Base-by-base conservation (phyloP, 1,284 basidiomycete genomes). In the Malassezia restricta region DNA sequence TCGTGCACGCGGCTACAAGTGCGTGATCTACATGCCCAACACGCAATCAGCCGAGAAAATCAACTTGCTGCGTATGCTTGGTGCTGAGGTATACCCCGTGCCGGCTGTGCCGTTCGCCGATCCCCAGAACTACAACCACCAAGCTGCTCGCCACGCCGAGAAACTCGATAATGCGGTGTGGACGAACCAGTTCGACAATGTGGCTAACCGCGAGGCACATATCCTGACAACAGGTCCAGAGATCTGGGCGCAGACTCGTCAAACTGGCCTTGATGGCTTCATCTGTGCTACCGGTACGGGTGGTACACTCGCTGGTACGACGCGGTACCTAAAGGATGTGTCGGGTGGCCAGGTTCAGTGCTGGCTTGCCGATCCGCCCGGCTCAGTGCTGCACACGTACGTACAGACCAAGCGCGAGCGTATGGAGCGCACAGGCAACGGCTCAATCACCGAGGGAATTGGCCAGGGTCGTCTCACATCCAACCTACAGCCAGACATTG, bases 181-280 rank as follows among this genome's bases (percentile, higher is more conserved):
- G 92, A 96, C 90, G n/a, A 85, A 98, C 77, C 92, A 98, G 76
- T 96, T 96, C 72, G 91, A 96, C 76, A 95, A 95, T 75, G 86
- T 87, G 12, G 75, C 75, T 49, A 98, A 98, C 74, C 82, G 92
- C 12, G 75, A 83, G 35, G 85, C 84, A 14, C 92, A 98, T 74
- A 92, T 94, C 74, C 74, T 80, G 48, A 82, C 88, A 8, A 98
- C 92, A 4, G 92, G 91, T 1, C 94, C 92, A 0, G 94, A 98
- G 76, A 91, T 98, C 56, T 95, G 90, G 89, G 81, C 82, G 48
- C 92, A 96, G 76, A 91, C 84, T 1, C 41, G 50, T 28, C 67
- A 78, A 39, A 75, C 71, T 15, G 87, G 87, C 1, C 62, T 96
- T 8, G 87, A 95, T 73, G 92, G 81, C 14, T 98, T 98, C 76